A percentile compares a stretch with the other conserved stretches of the same genome.
Conservation (phyloP, 164 flowering plant species). For the Dillenia suffruticosa region DNA sequence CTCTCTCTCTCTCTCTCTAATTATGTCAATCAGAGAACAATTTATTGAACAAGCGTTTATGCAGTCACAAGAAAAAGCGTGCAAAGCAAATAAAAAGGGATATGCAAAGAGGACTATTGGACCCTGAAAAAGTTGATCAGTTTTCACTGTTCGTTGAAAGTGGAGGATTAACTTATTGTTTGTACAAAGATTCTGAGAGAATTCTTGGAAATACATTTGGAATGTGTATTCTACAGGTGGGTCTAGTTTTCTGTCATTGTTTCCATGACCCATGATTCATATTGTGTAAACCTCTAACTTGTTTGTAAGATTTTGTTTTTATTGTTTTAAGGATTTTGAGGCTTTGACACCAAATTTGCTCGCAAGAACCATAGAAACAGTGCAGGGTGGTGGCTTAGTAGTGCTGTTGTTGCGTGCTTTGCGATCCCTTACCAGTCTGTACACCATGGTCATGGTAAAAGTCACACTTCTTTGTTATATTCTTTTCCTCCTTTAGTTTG, state of each 20-base stretch:
- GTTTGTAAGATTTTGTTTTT: not conserved
- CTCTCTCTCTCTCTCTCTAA: too few species aligned
- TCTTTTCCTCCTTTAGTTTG: not conserved
- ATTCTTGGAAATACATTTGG: slow-evolving; percentile 93
- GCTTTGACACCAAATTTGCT: slow-evolving; percentile 95
- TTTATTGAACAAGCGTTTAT: slow-evolving; percentile 5
- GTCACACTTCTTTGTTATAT: not conserved
- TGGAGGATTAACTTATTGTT: slow-evolving; percentile 69
- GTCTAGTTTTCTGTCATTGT: not conserved
- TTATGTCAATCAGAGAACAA: too few species aligned
- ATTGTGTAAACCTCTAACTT: not conserved
- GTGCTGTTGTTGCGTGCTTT: slow-evolving; percentile 75
- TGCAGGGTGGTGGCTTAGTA: slow-evolving; percentile 93
- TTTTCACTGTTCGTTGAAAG: slow-evolving; percentile 76
- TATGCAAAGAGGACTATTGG: slow-evolving; percentile 68
- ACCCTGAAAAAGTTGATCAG: slow-evolving; percentile 81
- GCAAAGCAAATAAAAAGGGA: slow-evolving; percentile 65
- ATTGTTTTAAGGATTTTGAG: slow-evolving; percentile 74
- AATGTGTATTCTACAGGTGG: slow-evolving; percentile 95
- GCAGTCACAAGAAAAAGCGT: slow-evolving; percentile 88
- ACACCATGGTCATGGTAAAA: slow-evolving; percentile 95
- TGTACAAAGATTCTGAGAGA: slow-evolving; percentile 90
- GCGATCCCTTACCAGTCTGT: slow-evolving; percentile 84
- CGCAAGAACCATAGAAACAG: slow-evolving; percentile 96
- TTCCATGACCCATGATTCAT: not conserved